Conservation (phyloP, 1,284 basidiomycete species). For the Austropuccinia psidii region DNA sequence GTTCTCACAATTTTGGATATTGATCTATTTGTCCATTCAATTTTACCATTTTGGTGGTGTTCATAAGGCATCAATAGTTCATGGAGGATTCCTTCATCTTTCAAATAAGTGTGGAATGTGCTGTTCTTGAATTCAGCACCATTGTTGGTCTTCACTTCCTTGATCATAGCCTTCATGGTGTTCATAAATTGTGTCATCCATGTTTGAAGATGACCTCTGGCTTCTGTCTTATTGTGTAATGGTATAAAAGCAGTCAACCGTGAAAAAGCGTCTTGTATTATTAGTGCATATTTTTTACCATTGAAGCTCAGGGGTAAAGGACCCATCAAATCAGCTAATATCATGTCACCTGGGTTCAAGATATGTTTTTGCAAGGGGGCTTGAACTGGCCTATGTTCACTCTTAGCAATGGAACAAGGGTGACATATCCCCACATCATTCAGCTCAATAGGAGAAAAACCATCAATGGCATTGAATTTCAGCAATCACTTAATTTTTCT, state of each 20-base stretch:
- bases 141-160: not conserved
- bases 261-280: not conserved
- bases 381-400: not conserved
- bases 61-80: not conserved
- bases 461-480: not conserved
- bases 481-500: not conserved
- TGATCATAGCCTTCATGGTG: not conserved
- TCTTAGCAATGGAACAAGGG: not conserved
- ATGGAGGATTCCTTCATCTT: not conserved
- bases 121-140: not conserved
- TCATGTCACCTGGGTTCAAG: not conserved
- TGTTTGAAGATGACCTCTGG: not conserved
- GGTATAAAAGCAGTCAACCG: not conserved
- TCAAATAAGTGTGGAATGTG: not conserved
- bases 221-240: not conserved
- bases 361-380: not conserved
- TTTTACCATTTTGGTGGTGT: conserved; percentile 10
- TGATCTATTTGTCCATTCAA: not conserved
- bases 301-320: not conserved
- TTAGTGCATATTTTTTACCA: not conserved
- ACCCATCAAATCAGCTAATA: not conserved
- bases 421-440: not conserved
- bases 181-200: not conserved
- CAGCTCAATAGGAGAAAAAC: not conserved
- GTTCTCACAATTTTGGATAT: not conserved